Percentiles rank a stretch among this genome's conserved stretches.
These are phyloP conservation scores for Dictyostelium discoideum DNA, from an alignment of 78 protist genomes.

Conservation along the genomic window dicty_2.7 NC_007091.3:5086001-5086500, in stretches of 20 bases:
- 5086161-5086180: no score
- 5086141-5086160: background rate
- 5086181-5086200: no score
- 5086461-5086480: conserved; percentile 66
- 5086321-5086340: conserved; percentile 55
- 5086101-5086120: conserved; percentile 16
- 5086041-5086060: background rate
- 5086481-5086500: conserved; percentile 55
- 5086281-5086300: conserved; percentile 19
- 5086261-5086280: conserved; percentile 25
- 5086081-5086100: background rate
- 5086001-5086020: no score
- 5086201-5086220: no score
- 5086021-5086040: background rate
- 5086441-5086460: conserved; percentile 46
- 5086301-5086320: conserved; percentile 22
- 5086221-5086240: background rate
- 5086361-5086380: conserved; percentile 64
- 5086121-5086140: background rate
- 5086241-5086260: conserved; percentile 43
- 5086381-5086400: conserved; percentile 71
- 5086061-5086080: background rate
- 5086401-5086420: conserved; percentile 84
- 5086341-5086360: conserved; percentile 68
- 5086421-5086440: conserved; percentile 82